Base-by-base conservation (phyloP, 495 filamentous ascomycete genomes). In the Penicillium lividum region DNA sequence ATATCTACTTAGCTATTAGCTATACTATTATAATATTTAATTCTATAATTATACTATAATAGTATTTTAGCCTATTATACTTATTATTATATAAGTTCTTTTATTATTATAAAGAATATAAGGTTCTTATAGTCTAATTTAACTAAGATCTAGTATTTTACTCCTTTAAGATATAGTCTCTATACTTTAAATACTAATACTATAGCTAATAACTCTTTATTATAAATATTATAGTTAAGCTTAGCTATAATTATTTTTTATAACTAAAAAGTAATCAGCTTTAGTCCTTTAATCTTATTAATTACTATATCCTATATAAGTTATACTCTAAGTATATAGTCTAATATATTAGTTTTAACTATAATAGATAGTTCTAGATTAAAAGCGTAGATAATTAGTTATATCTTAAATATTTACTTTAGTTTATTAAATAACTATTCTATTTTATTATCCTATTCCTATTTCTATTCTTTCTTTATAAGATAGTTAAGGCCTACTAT, bases 141-240 rank as follows among this genome's bases (percentile, higher is more conserved):
- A 22, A 22, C 2, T 22, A 22, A 22, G 22, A 22, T 22, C 22
- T 22, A 22, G 2, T 22, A 22, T 22, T 22, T 22, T 22, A 22
- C 22, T 22, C 2, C 2, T 22, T 22, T 22, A 1, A 22, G 22
- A 22, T 2, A 22, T 22, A 22, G 2, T 22, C 2, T 2, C 22
- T 22, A 22, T 1, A 22, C 22, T 22, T 22, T 22, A 22, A 22
- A 22, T 22, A 22, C 22, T 22, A 1, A 22, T 22, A 22, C 22
- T 22, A 22, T 22, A 22, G 22, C 22, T 22, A 22, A 2, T 22
- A 22, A 2, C 2, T 22, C 22, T 22, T 2, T 22, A 1, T 22
- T 22, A 22, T 2, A 22, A 22, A 22, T 22, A 22, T 22, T 22
- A 48, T 76, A 76, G 45, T 76, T 75, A 0, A 30, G 25, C 50